phyloP scores from a whole-genome alignment of 495 filamentous ascomycete species.

The Cercophora scortea region DNA sequence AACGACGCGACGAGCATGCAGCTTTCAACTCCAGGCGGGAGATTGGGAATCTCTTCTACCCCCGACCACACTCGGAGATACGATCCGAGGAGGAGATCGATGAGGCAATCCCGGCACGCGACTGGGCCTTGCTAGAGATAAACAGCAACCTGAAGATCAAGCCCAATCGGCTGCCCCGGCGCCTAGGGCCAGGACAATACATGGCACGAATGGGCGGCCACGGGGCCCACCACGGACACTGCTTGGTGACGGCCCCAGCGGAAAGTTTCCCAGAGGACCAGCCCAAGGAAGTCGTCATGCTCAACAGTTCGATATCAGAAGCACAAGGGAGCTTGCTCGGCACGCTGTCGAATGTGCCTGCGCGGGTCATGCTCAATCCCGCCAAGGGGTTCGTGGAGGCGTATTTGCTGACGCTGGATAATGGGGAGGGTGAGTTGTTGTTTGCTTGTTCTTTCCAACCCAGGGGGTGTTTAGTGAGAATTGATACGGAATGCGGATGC shows the following conservation, averaged over 20 bases:
- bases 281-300: conserved; percentile 5
- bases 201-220: not conserved
- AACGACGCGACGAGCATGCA: not conserved
- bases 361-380: conserved; percentile 5
- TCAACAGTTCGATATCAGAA: not conserved
- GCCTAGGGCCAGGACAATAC: not conserved
- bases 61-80: not conserved
- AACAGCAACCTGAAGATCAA: conserved; percentile 1
- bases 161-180: conserved; percentile 6
- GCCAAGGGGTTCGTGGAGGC: conserved; percentile 5
- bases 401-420: conserved; percentile 6
- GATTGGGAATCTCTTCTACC: conserved; percentile 2
- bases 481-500: not conserved
- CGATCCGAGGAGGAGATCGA: not conserved
- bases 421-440: not conserved
- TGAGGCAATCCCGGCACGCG: not conserved
- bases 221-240: not conserved
- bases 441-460: not conserved
- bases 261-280: conserved; percentile 1
- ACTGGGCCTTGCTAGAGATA: conserved; percentile 12
- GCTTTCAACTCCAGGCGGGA: not conserved
- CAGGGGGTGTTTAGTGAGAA: not conserved
- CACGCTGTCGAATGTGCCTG: conserved; percentile 6
- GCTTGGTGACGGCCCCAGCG: conserved; percentile 1
- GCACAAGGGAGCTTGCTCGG: not conserved